A percentile compares a stretch with the other conserved stretches of the same genome.
Conservation (phyloP, 352 stramenopile genomes). For the Lagenidium sp. region DNA sequence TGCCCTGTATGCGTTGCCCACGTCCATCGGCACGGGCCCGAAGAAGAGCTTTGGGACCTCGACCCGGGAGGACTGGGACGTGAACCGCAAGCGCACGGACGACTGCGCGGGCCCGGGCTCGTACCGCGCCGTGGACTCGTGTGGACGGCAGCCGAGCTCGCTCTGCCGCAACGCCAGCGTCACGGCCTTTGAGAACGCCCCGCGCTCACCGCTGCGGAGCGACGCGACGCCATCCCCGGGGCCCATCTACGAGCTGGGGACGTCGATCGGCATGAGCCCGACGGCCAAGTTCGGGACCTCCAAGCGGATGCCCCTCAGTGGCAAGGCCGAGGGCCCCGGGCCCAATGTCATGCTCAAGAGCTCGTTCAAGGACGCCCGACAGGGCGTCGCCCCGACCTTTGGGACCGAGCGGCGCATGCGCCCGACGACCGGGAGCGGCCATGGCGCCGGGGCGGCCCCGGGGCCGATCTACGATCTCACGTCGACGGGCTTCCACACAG, state of each 20-base stretch:
- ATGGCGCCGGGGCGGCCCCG: conserved; percentile 11
- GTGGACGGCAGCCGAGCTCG: conserved; percentile 48
- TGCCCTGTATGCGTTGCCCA: conserved; percentile 62
- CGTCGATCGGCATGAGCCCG: conserved; percentile 25
- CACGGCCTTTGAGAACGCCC: conserved; percentile 59
- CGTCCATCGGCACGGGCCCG: conserved; percentile 33
- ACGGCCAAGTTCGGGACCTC: conserved; percentile 57
- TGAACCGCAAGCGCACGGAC: conserved; percentile 41
- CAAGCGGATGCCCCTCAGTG: conserved; percentile 38
- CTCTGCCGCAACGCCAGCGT: conserved; percentile 31
- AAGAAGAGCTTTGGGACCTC: conserved; percentile 77
- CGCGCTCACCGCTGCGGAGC: conserved; percentile 27
- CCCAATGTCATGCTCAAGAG: conserved; percentile 56
- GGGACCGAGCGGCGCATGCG: conserved; percentile 50
- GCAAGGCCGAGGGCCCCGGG: conserved; percentile 43
- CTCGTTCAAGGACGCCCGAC: conserved; percentile 30
- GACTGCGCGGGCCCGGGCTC: conserved; percentile 58
- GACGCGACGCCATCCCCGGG: conserved; percentile 60
- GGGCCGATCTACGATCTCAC: conserved; percentile 68
- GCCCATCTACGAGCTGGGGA: conserved; percentile 65
- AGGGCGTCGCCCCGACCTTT: conserved; percentile 59
- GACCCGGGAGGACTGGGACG: conserved; percentile 76
- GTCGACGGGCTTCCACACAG: conserved; percentile 51
- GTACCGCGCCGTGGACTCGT: conserved; percentile 50
- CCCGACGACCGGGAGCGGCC: conserved; percentile 9